Evolutionary conservation across 2,329 filamentous ascomycete species (phyloP), one percentile per base, ranked within the genome.

Genomic region (Leptosphaerulina australis): DNA sequence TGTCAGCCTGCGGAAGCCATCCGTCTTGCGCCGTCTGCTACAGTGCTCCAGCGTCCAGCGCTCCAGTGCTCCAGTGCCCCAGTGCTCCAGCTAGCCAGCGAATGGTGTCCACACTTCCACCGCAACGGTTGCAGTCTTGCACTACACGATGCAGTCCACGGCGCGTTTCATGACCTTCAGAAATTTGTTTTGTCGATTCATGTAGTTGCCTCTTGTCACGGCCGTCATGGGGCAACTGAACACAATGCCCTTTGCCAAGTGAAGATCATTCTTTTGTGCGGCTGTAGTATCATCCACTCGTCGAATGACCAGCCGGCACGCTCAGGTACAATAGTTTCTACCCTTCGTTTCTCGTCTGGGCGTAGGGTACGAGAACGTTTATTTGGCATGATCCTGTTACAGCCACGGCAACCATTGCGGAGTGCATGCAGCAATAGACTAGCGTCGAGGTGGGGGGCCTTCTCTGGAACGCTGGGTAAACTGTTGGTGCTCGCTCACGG

Each of bases 161-260:
- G 48, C 50, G 44, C 49, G 58, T 63, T 61, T 60, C 58, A 59
- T 29, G 26, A 24, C 18, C 20, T 17, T 39, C 53, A 43, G 37
- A 47, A 44, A 53, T 40, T 55, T 48, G 52, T 50, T 56, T 44
- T 37, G 37, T 53, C 48, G 56, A 56, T 51, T 56, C 55, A 50
- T 44, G 35, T 34, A 50, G 54, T 53, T 51, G 50, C 43, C 35
- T 36, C 39, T 28, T 55, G 43, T 45, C 38, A 45, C 54, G 29
- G 33, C 41, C 20, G 37, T 53, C 53, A 51, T 56, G 57, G 53
- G 55, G 51, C 58, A 44, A 39, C n/a, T 36, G 52, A 44, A 37
- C 50, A 44, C 40, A 41, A 39, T 44, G 53, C 56, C 59, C 53
- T 58, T 64, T 67, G 64, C 64, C 64, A 62, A 68, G 64, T 51